A percentile compares a stretch with the other conserved stretches of the same genome.
phyloP scores from a whole-genome alignment of 805 yeast species.

The Candida ipomoeae region DNA sequence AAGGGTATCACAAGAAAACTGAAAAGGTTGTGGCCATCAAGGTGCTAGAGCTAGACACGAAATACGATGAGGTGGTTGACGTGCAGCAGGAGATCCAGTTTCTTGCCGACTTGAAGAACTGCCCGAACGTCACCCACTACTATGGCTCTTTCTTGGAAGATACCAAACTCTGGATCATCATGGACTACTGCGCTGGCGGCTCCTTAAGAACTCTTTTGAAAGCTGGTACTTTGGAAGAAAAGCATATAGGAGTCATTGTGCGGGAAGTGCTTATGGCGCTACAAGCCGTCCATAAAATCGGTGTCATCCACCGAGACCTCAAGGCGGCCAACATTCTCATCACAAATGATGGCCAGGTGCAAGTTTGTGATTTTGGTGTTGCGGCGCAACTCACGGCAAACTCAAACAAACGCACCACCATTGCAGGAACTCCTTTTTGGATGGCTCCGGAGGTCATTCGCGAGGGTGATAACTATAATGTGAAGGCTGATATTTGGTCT shows the following conservation, averaged over 20 bases:
- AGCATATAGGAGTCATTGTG: conserved; percentile 74
- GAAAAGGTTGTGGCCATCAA: conserved; percentile 87
- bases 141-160: conserved; percentile 85
- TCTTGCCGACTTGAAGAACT: conserved; percentile 72
- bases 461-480: conserved; percentile 84
- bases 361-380: conserved; percentile 96
- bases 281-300: conserved; percentile 76
- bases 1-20: conserved; percentile 68
- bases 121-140: conserved; percentile 90
- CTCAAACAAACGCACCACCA: conserved; percentile 78
- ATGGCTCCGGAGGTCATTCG: conserved; percentile 98
- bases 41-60: conserved; percentile 86
- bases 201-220: conserved; percentile 78
- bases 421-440: conserved; percentile 97
- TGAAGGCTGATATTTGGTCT: conserved; percentile 97
- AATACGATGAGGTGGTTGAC: conserved; percentile 89
- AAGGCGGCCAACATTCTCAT: conserved; percentile 94
- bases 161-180: conserved; percentile 92
- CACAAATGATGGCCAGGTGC: conserved; percentile 83
- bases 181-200: conserved; percentile 98
- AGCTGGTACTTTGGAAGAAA: conserved; percentile 87
- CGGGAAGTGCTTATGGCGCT: conserved; percentile 79
- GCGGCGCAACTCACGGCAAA: conserved; percentile 87
- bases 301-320: conserved; percentile 93
- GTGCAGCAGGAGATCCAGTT: conserved; percentile 92